Percentiles rank a stretch among this genome's conserved stretches.
phyloP scores from a whole-genome alignment of 495 filamentous ascomycete species.

The Lichenothelia convexa region DNA sequence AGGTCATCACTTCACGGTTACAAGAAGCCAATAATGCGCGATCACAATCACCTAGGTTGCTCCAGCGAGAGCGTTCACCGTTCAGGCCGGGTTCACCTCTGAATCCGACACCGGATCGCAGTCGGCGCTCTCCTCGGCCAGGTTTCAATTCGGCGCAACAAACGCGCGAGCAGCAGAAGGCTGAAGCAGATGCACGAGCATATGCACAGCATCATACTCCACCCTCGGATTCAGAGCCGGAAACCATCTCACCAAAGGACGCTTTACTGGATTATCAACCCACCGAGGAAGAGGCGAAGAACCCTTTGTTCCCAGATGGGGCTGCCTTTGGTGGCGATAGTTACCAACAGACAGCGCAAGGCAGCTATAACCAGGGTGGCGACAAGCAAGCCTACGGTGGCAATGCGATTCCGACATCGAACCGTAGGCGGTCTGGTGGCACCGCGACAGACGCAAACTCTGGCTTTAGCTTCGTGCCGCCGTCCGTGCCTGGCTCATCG shows the following conservation, averaged over 20 bases:
- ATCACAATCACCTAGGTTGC: conserved; percentile 33
- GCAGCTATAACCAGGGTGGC: conserved; percentile 14
- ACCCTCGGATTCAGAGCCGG: conserved; percentile 39
- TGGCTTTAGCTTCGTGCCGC: conserved; percentile 6
- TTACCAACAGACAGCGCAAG: conserved; percentile 20
- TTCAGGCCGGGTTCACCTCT: conserved; percentile 63
- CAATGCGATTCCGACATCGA: conserved; percentile 18
- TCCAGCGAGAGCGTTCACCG: conserved; percentile 59
- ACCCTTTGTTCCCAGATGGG: conserved; percentile 47
- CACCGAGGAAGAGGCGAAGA: conserved; percentile 43
- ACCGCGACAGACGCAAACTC: conserved; percentile 17
- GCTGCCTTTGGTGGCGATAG: conserved; percentile 29
- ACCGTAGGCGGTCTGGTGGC: conserved; percentile 9
- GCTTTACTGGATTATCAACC: conserved; percentile 72
- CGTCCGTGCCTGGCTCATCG: neutral
- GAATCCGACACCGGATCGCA: no score
- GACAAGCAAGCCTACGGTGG: conserved; percentile 18
- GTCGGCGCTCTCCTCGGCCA: conserved; percentile 28
- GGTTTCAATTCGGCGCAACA: conserved; percentile 19
- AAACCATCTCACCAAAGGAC: conserved; percentile 94
- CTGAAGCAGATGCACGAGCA: conserved; percentile 36
- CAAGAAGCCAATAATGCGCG: conserved; percentile 58
- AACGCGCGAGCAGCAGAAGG: conserved; percentile 40
- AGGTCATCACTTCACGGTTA: conserved; percentile 52
- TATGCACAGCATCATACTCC: conserved; percentile 14